phyloP scores from a whole-genome alignment of 768 basidiomycete genomes.

The Psilocybe sp. region DNA sequence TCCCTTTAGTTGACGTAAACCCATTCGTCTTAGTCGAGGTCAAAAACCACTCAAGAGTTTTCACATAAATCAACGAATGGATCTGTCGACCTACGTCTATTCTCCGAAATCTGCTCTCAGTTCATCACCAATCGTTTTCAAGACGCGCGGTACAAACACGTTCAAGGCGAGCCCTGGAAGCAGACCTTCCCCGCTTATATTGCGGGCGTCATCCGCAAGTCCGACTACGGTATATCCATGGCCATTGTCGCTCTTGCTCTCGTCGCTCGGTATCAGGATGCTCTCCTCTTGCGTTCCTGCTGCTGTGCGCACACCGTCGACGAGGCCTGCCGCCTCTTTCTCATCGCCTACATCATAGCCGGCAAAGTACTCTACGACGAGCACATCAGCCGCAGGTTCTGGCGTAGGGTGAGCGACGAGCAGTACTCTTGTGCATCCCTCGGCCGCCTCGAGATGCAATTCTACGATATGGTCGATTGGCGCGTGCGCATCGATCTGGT shows the following conservation, averaged over 20 bases:
- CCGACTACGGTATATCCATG: conserved; percentile 8
- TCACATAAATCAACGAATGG: conserved; percentile 10
- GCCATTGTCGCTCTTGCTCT: conserved; percentile 12
- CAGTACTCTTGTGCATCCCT: conserved; percentile 11
- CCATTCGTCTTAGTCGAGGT: no score
- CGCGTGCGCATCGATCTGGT: conserved; percentile 10
- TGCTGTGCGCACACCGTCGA: conserved; percentile 6
- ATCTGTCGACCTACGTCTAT: conserved; percentile 11
- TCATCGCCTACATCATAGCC: conserved; percentile 16
- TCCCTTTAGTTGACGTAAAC: no score
- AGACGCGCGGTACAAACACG: conserved; percentile 4
- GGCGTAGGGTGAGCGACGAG: conserved; percentile 9
- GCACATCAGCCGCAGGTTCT: conserved; percentile 9
- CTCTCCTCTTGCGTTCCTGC: not conserved
- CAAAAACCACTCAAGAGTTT: conserved; percentile 6
- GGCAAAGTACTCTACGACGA: conserved; percentile 14
- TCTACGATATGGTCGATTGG: conserved; percentile 14
- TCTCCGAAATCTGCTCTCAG: conserved; percentile 12
- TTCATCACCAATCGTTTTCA: conserved; percentile 5
- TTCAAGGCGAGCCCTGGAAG: conserved; percentile 2
- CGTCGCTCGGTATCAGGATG: conserved; percentile 11
- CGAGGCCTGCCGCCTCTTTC: conserved; percentile 15
- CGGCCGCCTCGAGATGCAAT: conserved; percentile 9
- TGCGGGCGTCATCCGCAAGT: conserved; percentile 10
- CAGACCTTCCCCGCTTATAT: conserved; percentile 10